phyloP scores from a whole-genome alignment of 1,284 basidiomycete species.

The Volvariella volvacea region DNA sequence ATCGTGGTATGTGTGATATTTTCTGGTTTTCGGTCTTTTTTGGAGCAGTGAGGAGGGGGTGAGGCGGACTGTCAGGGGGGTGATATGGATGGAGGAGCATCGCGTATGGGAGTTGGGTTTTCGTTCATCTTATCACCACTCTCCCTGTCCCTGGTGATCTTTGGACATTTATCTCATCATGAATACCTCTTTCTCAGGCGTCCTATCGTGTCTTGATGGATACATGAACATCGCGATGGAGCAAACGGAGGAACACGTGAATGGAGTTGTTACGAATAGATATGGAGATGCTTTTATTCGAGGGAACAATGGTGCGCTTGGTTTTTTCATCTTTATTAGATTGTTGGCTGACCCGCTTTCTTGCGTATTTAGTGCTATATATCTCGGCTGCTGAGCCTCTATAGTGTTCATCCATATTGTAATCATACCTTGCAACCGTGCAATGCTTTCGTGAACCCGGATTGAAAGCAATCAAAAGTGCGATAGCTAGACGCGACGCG shows the following conservation, averaged over 20 bases:
- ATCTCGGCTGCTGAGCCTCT: constrained; percentile 30
- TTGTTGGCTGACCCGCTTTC: not conserved
- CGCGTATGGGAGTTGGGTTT: not conserved
- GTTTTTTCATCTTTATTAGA: not conserved
- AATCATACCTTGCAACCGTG: too few relatives aligned
- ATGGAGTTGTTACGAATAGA: constrained; percentile 77
- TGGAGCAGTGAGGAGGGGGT: not conserved
- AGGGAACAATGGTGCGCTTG: constrained; percentile 89
- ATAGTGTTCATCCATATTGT: constrained; percentile 9
- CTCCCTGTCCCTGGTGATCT: not conserved
- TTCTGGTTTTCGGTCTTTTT: not conserved
- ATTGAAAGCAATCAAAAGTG: too few relatives aligned
- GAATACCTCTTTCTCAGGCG: constrained; percentile 42
- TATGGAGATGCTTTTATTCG: constrained; percentile 96
- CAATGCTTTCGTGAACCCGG: too few relatives aligned
- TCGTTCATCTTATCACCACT: not conserved
- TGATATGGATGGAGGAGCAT: not conserved
- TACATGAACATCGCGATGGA: constrained; percentile 99
- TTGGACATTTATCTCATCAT: not conserved
- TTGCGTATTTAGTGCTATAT: constrained; percentile 23
- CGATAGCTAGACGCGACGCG: too few relatives aligned
- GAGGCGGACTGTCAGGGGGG: not conserved
- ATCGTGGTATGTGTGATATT: constrained; percentile 62
- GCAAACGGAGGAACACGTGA: constrained; percentile 93
- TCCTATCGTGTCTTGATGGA: constrained; percentile 95